These are phyloP conservation scores for Boletellus ananas DNA, from an alignment of 768 basidiomycete genomes.

Conservation along the genomic window DNA sequence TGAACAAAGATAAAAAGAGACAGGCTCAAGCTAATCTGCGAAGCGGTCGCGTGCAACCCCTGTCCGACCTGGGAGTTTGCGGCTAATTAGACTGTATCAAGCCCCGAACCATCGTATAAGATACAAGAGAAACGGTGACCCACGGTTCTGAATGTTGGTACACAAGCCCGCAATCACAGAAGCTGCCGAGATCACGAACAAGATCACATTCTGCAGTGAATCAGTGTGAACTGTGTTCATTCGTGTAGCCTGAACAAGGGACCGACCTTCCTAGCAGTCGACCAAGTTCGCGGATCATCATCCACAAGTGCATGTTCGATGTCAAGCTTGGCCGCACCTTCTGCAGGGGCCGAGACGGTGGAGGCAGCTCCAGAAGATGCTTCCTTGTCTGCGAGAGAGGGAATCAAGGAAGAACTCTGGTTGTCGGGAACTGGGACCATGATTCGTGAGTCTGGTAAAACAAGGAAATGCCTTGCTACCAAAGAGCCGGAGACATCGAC, in stretches of 20 bases:
- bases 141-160: conserved; percentile 30
- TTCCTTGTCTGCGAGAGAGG: neutral
- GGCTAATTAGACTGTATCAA: conserved; percentile 38
- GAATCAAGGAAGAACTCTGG: neutral
- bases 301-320: conserved; percentile 43
- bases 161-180: conserved; percentile 29
- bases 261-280: conserved; percentile 50
- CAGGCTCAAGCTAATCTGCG: conserved; percentile 63
- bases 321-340: conserved; percentile 18
- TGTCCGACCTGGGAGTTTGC: conserved; percentile 62
- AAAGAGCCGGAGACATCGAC: neutral
- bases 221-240: neutral
- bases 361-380: neutral
- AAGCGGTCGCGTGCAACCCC: conserved; percentile 56
- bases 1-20: conserved; percentile 72
- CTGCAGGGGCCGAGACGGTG: neutral
- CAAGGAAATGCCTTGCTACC: neutral
- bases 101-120: too few species aligned
- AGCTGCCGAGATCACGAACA: conserved; percentile 26
- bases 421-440: conserved; percentile 6
- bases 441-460: conserved; percentile 1
- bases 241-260: neutral
- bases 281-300: conserved; percentile 65
- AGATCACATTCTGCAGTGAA: conserved; percentile 13
- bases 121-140: neutral